Base-by-base conservation (phyloP, 164 flowering plant genomes). In the Berberis vulgaris region DNA sequence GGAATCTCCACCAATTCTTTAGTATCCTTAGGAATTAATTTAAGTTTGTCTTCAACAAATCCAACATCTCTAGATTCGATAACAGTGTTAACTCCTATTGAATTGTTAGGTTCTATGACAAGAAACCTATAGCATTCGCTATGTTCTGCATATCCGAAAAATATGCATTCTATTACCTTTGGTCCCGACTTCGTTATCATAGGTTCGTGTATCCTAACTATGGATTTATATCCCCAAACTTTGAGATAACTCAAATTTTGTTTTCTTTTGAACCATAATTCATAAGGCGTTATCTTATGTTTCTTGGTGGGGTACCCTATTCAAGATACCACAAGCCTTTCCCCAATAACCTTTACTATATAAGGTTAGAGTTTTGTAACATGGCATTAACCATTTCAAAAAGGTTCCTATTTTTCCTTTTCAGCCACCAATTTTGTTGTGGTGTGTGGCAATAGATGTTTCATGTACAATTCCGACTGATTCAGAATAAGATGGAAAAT, bases 321-420 rank as follows among this genome's bases (percentile, higher is more conserved):
- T 58, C 2, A 40, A 45, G 4, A 58, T 40, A 42, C 42, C 5
- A 7, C 43, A 5, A 7, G 61, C 45, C 8, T 58, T n/a, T 41
- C 45, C 45, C 45, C 61, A 26, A 58, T 43, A 58, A 58, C 12
- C n/a, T 12, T 58, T 41, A 58, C 12, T 26, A 26, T 26, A 26
- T 41, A 5, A 26, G 61, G 26, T 26, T 26, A 26, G 26, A 26
- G 26, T 26, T 26, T 26, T 26, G 26, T 26, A 26, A 26, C 26
- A 58, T 58, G 6, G 61, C 41, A 4, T 42, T 58, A 8, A 58
- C 11, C 45, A 42, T 58, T 6, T 58, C n/a, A 6, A 42, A 2
- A 42, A 41, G 45, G 9, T 44, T 56, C 38, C 40, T 56, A 56
- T 56, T 56, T 39, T 56, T 56, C 38, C 59, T 56, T 56, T 56